A percentile compares a stretch with the other conserved stretches of the same genome.
These are phyloP conservation scores for Dalbergia cultrata DNA, from an alignment of 306 rosid species.

Conservation along the genomic window DNA sequence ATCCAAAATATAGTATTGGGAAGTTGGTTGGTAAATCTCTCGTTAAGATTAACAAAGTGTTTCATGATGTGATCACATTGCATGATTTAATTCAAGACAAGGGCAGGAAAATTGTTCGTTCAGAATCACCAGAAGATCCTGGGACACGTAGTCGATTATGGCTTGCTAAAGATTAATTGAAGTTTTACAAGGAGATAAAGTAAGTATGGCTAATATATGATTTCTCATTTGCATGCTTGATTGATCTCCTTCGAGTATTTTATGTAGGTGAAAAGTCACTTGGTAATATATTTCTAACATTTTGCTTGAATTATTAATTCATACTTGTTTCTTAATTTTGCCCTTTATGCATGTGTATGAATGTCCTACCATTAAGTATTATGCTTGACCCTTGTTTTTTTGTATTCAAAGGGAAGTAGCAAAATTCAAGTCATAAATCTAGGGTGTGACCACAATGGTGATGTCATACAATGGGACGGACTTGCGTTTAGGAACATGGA, in stretches of 20 bases:
- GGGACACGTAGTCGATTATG: conserved; percentile 9
- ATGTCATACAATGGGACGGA: not conserved
- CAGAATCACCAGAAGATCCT: not conserved
- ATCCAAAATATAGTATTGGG: not conserved
- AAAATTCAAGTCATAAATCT: not conserved
- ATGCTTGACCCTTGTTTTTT: not conserved
- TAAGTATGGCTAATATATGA: not conserved
- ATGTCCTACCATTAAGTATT: not conserved
- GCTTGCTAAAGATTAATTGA: not conserved
- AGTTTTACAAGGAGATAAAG: too few species aligned
- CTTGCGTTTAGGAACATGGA: not conserved
- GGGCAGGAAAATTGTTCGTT: conserved; percentile 35
- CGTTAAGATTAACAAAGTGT: not conserved
- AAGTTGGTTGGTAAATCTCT: conserved; percentile 35
- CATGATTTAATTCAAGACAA: conserved; percentile 25
- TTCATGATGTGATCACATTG: not conserved
- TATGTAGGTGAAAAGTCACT: too few species aligned
- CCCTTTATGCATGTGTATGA: too few species aligned
- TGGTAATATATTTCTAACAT: too few species aligned
- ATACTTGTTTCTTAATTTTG: too few species aligned
- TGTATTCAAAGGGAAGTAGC: not conserved
- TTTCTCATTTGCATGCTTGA: not conserved
- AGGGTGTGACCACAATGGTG: not conserved
- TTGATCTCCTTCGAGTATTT: not conserved
- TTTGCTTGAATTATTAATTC: too few species aligned